A percentile compares a stretch with the other conserved stretches of the same genome.
Conservation (phyloP, 345 rosid species). For the Melastoma malabathricum region DNA sequence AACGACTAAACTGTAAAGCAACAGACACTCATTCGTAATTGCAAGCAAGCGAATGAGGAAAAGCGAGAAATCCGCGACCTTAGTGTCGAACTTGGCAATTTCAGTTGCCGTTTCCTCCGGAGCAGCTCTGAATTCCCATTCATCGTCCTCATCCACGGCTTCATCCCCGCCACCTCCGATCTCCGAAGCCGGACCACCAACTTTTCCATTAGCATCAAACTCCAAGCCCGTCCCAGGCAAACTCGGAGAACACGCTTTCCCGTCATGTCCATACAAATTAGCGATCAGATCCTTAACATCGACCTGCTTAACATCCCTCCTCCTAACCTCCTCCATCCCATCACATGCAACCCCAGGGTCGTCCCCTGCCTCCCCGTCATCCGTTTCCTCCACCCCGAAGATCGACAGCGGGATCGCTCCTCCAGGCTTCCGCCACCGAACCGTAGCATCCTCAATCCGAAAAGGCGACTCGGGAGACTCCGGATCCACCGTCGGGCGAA, state of each 20-base stretch:
- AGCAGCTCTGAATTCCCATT: conserved; percentile 27
- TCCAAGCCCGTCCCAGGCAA: conserved; percentile 8
- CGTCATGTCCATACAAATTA: conserved; percentile 18
- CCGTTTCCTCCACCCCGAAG: conserved; percentile 44
- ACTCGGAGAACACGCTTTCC: conserved; percentile 2
- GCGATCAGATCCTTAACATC: conserved; percentile 27
- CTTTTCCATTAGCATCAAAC: conserved; percentile 5
- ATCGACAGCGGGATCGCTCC: conserved; percentile 83
- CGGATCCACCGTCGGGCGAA: conserved; percentile 7
- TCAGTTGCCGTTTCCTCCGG: conserved; percentile 4
- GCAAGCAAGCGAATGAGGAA: neutral
- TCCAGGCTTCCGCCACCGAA: conserved; percentile 25
- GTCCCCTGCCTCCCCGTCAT: conserved; percentile 21
- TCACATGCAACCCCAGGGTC: conserved; percentile 16
- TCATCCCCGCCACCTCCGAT: conserved; percentile 9
- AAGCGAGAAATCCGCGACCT: neutral
- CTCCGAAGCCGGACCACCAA: conserved; percentile 6
- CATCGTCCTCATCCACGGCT: conserved; percentile 15
- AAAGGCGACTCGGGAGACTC: conserved; percentile 1
- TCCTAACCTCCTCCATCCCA: conserved; percentile 11
- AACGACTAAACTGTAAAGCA: neutral
- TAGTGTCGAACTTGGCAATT: conserved; percentile 5
- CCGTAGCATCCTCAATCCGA: conserved; percentile 16
- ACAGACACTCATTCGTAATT: too few relatives aligned
- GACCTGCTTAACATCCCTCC: conserved; percentile 13